Evolutionary conservation across 306 rosid genomes (phyloP), one percentile per base, ranked within the genome.

Genomic region (Gastrolobium villosum): DNA sequence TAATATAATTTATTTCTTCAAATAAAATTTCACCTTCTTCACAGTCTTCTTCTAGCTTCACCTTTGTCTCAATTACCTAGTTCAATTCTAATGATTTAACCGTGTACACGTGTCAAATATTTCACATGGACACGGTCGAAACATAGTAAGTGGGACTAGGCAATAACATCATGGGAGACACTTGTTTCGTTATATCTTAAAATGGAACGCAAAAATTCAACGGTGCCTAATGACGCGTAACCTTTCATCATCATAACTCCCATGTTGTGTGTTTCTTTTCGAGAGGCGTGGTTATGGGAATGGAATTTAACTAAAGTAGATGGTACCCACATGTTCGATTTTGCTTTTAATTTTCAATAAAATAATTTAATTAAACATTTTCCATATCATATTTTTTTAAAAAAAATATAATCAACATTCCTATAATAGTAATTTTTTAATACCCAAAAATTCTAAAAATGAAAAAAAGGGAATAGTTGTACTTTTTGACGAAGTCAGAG

Each of bases 401-500:
- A n/a, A n/a, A 36, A 37, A 71, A 72, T 41, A 40, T 70, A 70
- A 69, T 13, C 28, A 8, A 49, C 0, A 2, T 10, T 5, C 2
- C 8, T 49, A 52, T 20, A 43, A 3, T 3, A 15, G 34, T 3
- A 6, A 64, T 35, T 8, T 49, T 50, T 11, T 3, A 26, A 57
- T 59, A 59, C 5, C 59, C 10, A 72, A 70, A 70, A 70, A 10
- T 14, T 53, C 3, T 0, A 20, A 72, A 54, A 60, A 13, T 8
- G 28, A 39, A 15, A 37, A 72, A 41, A 26, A 7, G 13, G 2
- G 10, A 44, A 61, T 61, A 14, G 4, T 69, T 5, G 43, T 49
- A 44, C 62, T 37, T 64, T 46, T 72, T 76, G 80, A 88, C 82
- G 11, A 35, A 59, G 90, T 88, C 88, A 75, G n/a, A 67, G 59